These are phyloP conservation scores for Citrus trifoliata DNA, from an alignment of 345 rosid genomes.

Conservation along the genomic window DNA sequence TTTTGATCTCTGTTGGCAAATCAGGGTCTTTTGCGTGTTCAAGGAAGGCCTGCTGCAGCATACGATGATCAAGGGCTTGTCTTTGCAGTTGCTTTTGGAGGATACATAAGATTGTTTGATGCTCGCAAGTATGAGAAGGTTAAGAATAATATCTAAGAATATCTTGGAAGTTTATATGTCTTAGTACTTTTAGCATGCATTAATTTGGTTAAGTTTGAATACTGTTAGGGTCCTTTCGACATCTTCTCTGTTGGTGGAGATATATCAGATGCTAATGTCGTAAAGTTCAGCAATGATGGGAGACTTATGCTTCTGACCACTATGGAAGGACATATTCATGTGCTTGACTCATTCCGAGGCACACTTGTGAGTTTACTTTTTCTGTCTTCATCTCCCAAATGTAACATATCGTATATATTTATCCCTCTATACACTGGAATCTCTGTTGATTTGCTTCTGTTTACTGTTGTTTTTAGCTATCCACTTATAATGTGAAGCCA, in stretches of 20 bases:
- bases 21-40: slow-evolving; percentile 68
- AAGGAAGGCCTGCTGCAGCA: slow-evolving; percentile 93
- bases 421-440: neutral
- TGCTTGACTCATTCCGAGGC: slow-evolving; percentile 91
- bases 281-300: slow-evolving; percentile 89
- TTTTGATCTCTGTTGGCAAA: slow-evolving; percentile 7
- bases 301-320: slow-evolving; percentile 92
- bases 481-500: slow-evolving; percentile 82
- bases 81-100: slow-evolving; percentile 93
- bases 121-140: slow-evolving; percentile 94
- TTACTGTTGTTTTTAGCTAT: slow-evolving; percentile 44
- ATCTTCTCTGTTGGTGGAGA: slow-evolving; percentile 86
- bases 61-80: slow-evolving; percentile 95
- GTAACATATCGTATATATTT: neutral
- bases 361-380: slow-evolving; percentile 52
- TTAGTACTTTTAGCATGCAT: neutral
- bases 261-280: slow-evolving; percentile 74
- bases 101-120: slow-evolving; percentile 89
- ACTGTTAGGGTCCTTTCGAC: slow-evolving; percentile 76
- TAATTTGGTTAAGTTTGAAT: slow-evolving; percentile 16
- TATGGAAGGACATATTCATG: slow-evolving; percentile 81
- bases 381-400: neutral
- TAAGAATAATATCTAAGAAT: slow-evolving; percentile 8
- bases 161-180: slow-evolving; percentile 3
- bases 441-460: slow-evolving; percentile 3